These are phyloP conservation scores for Penicillium cataractarum DNA, from an alignment of 495 filamentous ascomycete genomes.

Conservation along the genomic window DNA sequence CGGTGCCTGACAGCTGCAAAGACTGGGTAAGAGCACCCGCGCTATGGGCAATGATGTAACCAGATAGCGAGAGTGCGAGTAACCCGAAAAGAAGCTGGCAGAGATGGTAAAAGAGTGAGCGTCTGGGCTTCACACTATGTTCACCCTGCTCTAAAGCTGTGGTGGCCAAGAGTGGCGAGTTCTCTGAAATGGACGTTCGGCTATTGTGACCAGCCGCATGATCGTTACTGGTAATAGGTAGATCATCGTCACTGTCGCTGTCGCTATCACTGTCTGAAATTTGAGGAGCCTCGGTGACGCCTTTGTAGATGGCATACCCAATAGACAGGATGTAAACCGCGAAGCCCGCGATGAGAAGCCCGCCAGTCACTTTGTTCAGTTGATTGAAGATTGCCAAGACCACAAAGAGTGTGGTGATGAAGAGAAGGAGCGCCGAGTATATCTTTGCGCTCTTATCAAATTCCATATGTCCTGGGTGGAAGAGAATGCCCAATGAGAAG, in stretches of 20 bases:
- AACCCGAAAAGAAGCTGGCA: conserved; percentile 52
- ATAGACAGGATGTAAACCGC: conserved; percentile 52
- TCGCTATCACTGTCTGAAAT: conserved; percentile 40
- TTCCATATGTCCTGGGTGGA: conserved; percentile 27
- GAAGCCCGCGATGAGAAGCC: conserved; percentile 46
- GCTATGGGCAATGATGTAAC: conserved; percentile 51
- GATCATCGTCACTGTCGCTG: conserved; percentile 22
- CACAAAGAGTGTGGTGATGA: conserved; percentile 42
- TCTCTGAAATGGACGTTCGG: conserved; percentile 14
- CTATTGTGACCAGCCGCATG: not conserved
- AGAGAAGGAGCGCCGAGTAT: conserved; percentile 45
- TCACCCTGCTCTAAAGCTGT: not conserved
- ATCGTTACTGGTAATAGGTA: not conserved
- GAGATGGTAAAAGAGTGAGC: conserved; percentile 40
- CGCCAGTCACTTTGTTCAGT: conserved; percentile 38
- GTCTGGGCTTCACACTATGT: not conserved
- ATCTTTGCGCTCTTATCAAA: conserved; percentile 54
- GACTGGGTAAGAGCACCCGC: conserved; percentile 40
- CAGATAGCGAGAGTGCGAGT: conserved; percentile 49
- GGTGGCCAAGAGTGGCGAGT: conserved; percentile 19
- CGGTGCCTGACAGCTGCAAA: conserved; percentile 45
- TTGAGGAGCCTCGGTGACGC: conserved; percentile 43
- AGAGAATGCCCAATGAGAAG: conserved; percentile 56
- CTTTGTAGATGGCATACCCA: conserved; percentile 47
- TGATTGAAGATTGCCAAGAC: conserved; percentile 33